Evolutionary conservation across 129 eudicot species (phyloP).

Genomic region (Silybum marianum): DNA sequence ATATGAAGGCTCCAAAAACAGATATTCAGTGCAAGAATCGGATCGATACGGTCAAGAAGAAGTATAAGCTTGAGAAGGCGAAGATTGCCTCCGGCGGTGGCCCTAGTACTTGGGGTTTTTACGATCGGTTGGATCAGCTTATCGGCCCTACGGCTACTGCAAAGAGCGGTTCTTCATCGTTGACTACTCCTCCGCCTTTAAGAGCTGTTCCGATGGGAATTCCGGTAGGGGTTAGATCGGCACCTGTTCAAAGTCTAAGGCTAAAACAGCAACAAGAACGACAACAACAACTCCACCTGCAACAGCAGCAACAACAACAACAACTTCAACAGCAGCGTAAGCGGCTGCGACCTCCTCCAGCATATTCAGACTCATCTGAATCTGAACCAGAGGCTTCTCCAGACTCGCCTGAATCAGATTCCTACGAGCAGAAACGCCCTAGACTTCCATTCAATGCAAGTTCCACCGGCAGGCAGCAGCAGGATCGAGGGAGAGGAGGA

Average conservation of each 20-base stretch:
- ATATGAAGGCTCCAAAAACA: slow-evolving; percentile 64
- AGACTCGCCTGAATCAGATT: slow-evolving; percentile 60
- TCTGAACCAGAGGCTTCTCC: slow-evolving; percentile 65
- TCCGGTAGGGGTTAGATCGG: slow-evolving; percentile 73
- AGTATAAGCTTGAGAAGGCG: slow-evolving; percentile 77
- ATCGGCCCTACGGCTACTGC: slow-evolving; percentile 57
- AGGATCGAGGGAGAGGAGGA: slow-evolving; percentile 25
- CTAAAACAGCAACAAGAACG: slow-evolving; percentile 42
- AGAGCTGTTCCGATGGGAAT: slow-evolving; percentile 65
- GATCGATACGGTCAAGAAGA: slow-evolving; percentile 88
- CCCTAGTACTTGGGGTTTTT: slow-evolving; percentile 75
- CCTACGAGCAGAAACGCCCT: slow-evolving; percentile 49
- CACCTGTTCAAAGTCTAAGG: slow-evolving; percentile 42
- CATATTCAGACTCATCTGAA: slow-evolving; percentile 57
- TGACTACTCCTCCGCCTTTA: slow-evolving; percentile 19
- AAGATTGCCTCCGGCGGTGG: slow-evolving; percentile 63
- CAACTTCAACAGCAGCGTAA: slow-evolving; percentile 35
- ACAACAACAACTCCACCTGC: slow-evolving; percentile 16
- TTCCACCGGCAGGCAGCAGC: slow-evolving; percentile 13
- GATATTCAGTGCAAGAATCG: slow-evolving; percentile 90
- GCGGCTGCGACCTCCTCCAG: slow-evolving; percentile 35
- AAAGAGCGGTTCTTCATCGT: slow-evolving; percentile 24
- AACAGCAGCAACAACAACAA: slow-evolving; percentile 22
- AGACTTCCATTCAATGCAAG: slow-evolving; percentile 28
- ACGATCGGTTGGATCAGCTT: slow-evolving; percentile 57